A percentile compares a stretch with the other conserved stretches of the same genome.
Conservation (phyloP, 257 asterid species). For the Nicotiana obtusifolia region DNA sequence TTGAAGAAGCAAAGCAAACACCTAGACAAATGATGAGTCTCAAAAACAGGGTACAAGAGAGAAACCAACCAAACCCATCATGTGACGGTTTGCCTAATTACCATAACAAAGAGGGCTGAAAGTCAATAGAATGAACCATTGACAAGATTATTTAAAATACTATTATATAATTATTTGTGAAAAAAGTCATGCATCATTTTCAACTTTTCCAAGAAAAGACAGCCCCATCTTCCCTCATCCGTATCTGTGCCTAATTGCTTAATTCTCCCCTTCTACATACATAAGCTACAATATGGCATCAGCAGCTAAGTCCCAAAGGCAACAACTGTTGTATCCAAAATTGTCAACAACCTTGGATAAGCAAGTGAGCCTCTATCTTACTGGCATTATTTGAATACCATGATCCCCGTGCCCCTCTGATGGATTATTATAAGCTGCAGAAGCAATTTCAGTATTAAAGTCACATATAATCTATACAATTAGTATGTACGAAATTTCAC, state of each 20-base stretch:
- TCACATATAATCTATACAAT: no score
- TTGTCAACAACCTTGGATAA: slow-evolving; percentile 37
- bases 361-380: slow-evolving; percentile 17
- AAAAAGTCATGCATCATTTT: slow-evolving; percentile 22
- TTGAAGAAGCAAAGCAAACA: neutral
- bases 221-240: slow-evolving; percentile 9
- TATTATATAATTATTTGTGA: slow-evolving; percentile 6
- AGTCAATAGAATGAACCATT: slow-evolving; percentile 35
- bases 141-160: slow-evolving; percentile 12
- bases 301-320: neutral
- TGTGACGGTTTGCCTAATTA: slow-evolving; percentile 21
- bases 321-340: slow-evolving; percentile 26
- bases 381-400: neutral
- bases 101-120: slow-evolving; percentile 15
- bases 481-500: no score
- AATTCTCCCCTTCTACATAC: neutral
- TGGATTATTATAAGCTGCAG: no score
- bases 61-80: neutral
- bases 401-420: neutral
- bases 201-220: slow-evolving; percentile 29
- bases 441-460: no score
- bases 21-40: neutral
- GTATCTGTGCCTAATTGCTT: neutral
- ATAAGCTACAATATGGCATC: neutral
- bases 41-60: neutral